These are phyloP conservation scores for Vitis hybrid DNA, from an alignment of 177 flowering plant species.

Conservation along the genomic window DNA sequence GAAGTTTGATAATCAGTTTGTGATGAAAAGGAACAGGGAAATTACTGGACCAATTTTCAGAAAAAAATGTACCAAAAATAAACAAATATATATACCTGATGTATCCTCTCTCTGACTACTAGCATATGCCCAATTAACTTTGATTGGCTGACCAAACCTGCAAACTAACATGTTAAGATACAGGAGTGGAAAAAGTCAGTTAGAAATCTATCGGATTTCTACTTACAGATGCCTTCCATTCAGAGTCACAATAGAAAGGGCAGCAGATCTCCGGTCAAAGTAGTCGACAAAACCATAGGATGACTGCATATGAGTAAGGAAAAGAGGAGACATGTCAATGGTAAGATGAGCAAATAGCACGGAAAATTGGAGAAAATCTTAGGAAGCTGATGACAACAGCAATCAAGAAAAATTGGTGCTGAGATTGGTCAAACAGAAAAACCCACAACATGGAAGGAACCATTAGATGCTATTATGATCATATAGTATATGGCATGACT, in stretches of 20 bases:
- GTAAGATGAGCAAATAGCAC: background rate
- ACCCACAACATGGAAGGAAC: background rate
- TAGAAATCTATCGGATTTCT: background rate
- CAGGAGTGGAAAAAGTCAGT: background rate
- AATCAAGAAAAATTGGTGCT: background rate
- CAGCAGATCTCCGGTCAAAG: slow-evolving; percentile 77
- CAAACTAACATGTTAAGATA: slow-evolving; percentile 5
- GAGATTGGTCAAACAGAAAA: background rate
- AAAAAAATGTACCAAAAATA: background rate
- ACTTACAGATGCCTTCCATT: slow-evolving; percentile 84
- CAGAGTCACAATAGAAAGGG: slow-evolving; percentile 69
- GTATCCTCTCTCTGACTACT: slow-evolving; percentile 98
- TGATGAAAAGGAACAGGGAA: slow-evolving; percentile 62
- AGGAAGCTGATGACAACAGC: background rate
- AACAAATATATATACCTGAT: slow-evolving; percentile 46
- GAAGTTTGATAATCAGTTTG: slow-evolving; percentile 50
- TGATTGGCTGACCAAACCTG: slow-evolving; percentile 99
- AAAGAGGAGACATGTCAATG: background rate
- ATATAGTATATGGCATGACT: background rate
- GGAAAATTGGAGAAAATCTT: background rate
- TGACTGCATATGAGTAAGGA: slow-evolving; percentile 47
- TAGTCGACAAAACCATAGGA: slow-evolving; percentile 90
- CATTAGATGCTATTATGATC: background rate
- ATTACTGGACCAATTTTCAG: background rate
- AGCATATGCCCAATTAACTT: slow-evolving; percentile 99